A percentile compares a stretch with the other conserved stretches of the same genome.
Conservation (phyloP, 176 grass and related monocot species). For the Bolboschoenus planiculmis region DNA sequence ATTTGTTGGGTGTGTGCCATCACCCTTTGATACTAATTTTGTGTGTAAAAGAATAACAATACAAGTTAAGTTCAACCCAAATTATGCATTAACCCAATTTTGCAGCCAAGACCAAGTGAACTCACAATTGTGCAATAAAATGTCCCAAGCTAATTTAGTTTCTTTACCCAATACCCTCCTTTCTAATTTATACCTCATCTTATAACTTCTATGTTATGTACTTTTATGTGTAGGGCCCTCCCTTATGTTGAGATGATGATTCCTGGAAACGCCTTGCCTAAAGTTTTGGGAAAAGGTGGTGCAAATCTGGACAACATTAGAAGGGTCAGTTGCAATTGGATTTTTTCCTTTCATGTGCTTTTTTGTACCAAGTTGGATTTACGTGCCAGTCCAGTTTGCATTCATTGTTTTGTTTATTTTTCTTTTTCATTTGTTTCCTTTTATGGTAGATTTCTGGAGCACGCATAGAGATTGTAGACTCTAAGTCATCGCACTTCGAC, state of each 20-base stretch:
- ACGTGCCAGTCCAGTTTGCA: not conserved
- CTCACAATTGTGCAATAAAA: not conserved
- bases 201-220: not conserved
- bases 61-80: not conserved
- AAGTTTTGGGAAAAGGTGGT: constrained; percentile 93
- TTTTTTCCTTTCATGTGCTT: not conserved
- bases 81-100: not conserved
- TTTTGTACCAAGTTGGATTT: not conserved
- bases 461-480: constrained; percentile 73
- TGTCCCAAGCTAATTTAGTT: not conserved
- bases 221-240: not conserved
- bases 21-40: not conserved
- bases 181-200: not conserved
- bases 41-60: not conserved
- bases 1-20: constrained; percentile 58
- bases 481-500: constrained; percentile 72
- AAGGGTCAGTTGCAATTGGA: constrained; percentile 61
- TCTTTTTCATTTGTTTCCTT: not conserved
- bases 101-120: not conserved
- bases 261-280: constrained; percentile 58
- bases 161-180: not conserved
- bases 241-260: constrained; percentile 67
- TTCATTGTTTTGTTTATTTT: not conserved
- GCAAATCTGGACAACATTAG: constrained; percentile 91
- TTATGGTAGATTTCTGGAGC: constrained; percentile 91